Base-by-base conservation (phyloP, 306 rosid genomes). In the Phaseolus lunatus region DNA sequence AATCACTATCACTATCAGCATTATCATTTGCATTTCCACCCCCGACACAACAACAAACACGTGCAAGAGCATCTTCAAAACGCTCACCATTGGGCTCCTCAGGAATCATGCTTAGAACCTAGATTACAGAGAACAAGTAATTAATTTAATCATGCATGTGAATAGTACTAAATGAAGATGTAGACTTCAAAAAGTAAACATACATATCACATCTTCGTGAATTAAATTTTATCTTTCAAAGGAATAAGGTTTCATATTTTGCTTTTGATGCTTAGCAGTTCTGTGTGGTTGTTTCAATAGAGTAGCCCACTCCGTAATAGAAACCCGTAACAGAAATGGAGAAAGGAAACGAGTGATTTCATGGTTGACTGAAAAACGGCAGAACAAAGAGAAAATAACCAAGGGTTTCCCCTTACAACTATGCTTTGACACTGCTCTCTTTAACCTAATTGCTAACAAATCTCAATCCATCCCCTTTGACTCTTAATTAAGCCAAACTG, bases 1-100 rank as follows among this genome's bases (percentile, higher is more conserved):
- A 73, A 82, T 96, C 99, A 85, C 98, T 96, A 83, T 96, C 98
- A 59, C 96, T 92, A 71, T 87, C 99, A 79, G 86, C 97, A 68
- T 91, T 84, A 81, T 90, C 96, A 33, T 80, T 81, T 19, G 92
- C 83, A 82, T 85, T 87, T 66, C 99, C 97, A 78, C 99, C 96
- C 82, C 94, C 91, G 33, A 87, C 86, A 49, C 97, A 85, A 69
- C 89, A 90, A 76, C 92, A 76, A 48, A 96, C 96, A 4, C 99
- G 99, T 50, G 96, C 94, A 84, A 96, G 93, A 73, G 99, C 98
- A 56, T 87, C 96, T 81, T 96, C 94, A 62, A 92, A 89, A 67
- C 27, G 66, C 85, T 96, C 99, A n/a, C 99, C 98, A 9, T 91
- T 90, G 33, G 84, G 77, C 77, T 92, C 99, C 85, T 89, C 86